Base-by-base conservation (phyloP, 805 yeast species). In the Phaffomyces antillensis region DNA sequence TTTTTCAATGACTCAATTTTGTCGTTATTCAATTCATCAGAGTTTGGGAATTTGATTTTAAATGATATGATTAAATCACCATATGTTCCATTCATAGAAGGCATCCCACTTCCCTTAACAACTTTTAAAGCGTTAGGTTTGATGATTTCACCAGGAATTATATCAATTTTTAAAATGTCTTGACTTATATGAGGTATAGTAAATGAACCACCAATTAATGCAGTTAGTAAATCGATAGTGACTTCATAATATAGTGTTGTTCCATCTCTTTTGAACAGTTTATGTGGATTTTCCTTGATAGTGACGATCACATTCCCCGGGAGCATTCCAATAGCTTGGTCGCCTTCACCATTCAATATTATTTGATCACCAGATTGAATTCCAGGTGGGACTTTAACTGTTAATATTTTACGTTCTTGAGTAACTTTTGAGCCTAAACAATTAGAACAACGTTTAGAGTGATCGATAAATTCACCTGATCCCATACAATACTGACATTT, bases 221-320 rank as follows among this genome's bases (percentile, higher is more conserved):
- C 80, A 0, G 81, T 78, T 40, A 66, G 58, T 46, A 80, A 60
- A 53, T 76, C 79, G 30, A 80, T 67, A 39, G 70, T 66, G 35
- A 66, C 65, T 28, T 64, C 71, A 55, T 69, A 58, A 43, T 66
- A 65, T 40, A 80, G 59, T 52, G 77, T 76, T 33, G 71, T 58
- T 32, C 62, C 71, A 39, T 60, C 64, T 48, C 83, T 64, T 13
- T 65, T 65, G 44, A 75, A 70, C 17, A 49, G 52, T 5, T 56
- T 53, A 39, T 67, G 62, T 7, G 45, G 48, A 12, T 48, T 45
- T 51, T 74, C 73, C 34, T 68, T 68, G 23, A 83, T 59, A 2
- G 73, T 76, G 10, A 83, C 72, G 3, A 81, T 63, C 7, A 83
- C 82, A 58, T 83, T 86, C 2, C 90, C 90, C 0, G 89, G 84